phyloP scores from a whole-genome alignment of 2,329 filamentous ascomycete genomes.

The Neofusicoccum sp. region DNA sequence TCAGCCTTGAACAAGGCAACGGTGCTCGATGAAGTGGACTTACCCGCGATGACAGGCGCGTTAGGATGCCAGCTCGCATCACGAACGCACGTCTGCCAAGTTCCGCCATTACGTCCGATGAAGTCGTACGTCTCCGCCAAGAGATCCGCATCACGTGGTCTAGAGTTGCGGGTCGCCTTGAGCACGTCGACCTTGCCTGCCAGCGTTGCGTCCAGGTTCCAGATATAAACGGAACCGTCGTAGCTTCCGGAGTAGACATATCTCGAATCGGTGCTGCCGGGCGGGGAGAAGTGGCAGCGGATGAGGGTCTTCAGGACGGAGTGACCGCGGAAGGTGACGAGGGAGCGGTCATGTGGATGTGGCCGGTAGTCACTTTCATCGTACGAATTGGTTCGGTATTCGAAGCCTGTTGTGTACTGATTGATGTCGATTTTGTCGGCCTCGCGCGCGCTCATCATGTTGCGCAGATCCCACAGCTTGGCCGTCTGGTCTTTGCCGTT shows the following conservation, averaged over 20 bases:
- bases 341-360: conserved; percentile 81
- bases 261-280: conserved; percentile 77
- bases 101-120: conserved; percentile 53
- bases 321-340: conserved; percentile 93
- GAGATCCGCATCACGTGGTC: conserved; percentile 54
- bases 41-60: conserved; percentile 72
- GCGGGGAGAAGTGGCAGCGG: conserved; percentile 90
- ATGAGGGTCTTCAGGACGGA: conserved; percentile 86
- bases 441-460: conserved; percentile 73
- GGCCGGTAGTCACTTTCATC: conserved; percentile 65
- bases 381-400: conserved; percentile 71
- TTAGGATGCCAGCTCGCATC: conserved; percentile 91
- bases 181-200: conserved; percentile 77
- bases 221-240: conserved; percentile 86
- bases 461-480: conserved; percentile 94
- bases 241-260: conserved; percentile 93
- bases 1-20: neutral
- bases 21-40: conserved; percentile 24
- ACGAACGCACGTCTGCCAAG: conserved; percentile 76
- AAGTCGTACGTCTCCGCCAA: conserved; percentile 58
- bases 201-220: conserved; percentile 86
- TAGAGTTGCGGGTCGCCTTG: conserved; percentile 62
- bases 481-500: conserved; percentile 97
- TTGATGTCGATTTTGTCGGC: conserved; percentile 58
- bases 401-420: conserved; percentile 63